A percentile compares a stretch with the other conserved stretches of the same genome.
Conservation (phyloP, 2,329 filamentous ascomycete species). For the Aspergillus glaucus region DNA sequence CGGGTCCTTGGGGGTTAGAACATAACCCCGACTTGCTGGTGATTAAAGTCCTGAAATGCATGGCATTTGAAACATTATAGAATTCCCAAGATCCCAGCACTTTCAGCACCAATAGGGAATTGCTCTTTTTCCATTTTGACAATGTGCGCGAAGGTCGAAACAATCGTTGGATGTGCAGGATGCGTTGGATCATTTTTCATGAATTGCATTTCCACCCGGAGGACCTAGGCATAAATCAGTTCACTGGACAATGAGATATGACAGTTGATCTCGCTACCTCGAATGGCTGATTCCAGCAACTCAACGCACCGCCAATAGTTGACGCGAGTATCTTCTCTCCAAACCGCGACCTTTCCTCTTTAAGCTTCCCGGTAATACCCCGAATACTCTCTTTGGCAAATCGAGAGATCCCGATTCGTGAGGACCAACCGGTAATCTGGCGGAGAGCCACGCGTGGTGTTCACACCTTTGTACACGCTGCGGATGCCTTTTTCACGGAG, state of each 20-base stretch:
- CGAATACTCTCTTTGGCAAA: constrained; percentile 18
- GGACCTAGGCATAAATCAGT: not conserved
- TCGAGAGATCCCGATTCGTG: constrained; percentile 15
- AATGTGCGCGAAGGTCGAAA: constrained; percentile 5
- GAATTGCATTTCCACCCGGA: constrained; percentile 11
- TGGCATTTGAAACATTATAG: too few species aligned
- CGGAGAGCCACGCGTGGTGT: constrained; percentile 11
- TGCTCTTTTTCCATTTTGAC: not conserved
- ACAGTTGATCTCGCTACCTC: constrained; percentile 5
- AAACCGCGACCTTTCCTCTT: constrained; percentile 2
- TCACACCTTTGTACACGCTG: constrained; percentile 9
- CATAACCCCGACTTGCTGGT: too few species aligned
- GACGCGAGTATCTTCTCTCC: constrained; percentile 15
- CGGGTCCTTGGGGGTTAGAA: too few species aligned
- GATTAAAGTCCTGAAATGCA: too few species aligned
- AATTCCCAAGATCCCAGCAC: too few species aligned
- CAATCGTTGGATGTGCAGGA: constrained; percentile 4
- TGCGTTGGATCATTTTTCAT: constrained; percentile 9
- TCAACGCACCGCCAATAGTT: constrained; percentile 11
- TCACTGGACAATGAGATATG: not conserved
- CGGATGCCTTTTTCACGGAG: constrained; percentile 4
- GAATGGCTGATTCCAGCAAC: constrained; percentile 17
- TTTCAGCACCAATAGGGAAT: too few species aligned
- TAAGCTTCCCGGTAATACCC: constrained; percentile 1
- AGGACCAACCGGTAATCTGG: constrained; percentile 13